Evolutionary conservation across 345 rosid species (phyloP).

Genomic region (Salix viminalis): DNA sequence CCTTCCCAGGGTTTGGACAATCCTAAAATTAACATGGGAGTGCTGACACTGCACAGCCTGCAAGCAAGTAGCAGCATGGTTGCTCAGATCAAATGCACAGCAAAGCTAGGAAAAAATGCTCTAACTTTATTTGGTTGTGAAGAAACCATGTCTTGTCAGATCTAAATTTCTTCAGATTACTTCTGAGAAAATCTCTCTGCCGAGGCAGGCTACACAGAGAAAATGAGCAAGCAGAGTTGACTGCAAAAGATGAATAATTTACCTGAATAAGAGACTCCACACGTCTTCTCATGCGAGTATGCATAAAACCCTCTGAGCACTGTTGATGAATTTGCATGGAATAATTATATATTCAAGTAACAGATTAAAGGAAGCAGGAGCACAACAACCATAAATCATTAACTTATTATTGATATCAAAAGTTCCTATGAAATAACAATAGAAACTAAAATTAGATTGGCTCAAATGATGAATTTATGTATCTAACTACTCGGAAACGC

Average conservation of each 20-base stretch:
- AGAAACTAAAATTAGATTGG: not conserved
- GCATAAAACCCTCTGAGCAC: constrained; percentile 98
- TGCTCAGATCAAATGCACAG: not conserved
- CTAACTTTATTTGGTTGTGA: not conserved
- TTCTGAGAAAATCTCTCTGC: not conserved
- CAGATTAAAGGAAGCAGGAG: not conserved
- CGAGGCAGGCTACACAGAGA: not conserved
- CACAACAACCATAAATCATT: not conserved
- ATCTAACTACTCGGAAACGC: not conserved
- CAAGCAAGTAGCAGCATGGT: not conserved
- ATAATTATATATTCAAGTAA: constrained; percentile 1
- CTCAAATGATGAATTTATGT: not conserved
- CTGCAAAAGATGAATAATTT: not conserved
- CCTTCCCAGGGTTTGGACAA: not conserved
- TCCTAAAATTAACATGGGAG: not conserved
- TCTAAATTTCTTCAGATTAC: not conserved
- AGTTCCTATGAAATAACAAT: not conserved
- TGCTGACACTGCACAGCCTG: not conserved
- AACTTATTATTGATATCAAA: not conserved
- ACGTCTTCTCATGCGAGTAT: constrained; percentile 88
- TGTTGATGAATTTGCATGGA: constrained; percentile 22
- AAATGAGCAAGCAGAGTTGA: not conserved
- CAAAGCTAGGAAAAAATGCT: not conserved
- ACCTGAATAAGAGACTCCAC: constrained; percentile 94
- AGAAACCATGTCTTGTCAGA: not conserved